Base-by-base conservation (phyloP, 345 rosid species). In the Anastatica hierochuntica region DNA sequence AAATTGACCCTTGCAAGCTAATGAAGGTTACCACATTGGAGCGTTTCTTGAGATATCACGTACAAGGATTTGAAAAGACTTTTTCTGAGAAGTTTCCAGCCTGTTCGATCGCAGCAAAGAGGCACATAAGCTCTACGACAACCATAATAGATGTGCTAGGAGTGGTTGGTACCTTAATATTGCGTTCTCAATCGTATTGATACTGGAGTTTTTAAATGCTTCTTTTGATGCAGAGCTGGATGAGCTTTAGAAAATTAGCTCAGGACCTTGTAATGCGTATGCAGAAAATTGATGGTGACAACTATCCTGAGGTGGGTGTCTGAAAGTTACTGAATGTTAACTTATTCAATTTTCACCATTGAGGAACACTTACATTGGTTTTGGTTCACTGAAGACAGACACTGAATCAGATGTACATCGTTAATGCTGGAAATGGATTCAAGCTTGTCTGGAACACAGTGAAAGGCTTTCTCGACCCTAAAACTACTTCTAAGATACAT, bases 271-370 rank as follows among this genome's bases (percentile, higher is more conserved):
- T 90, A 13, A 82, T 87, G 86, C 90, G 79, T 37, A 81, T 90
- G 71, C 98, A 90, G 76, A 87, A 90, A 72, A 87, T 87, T 54
- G 98, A 90, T 49, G 95, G 96, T 16, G 98, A 90, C 62, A 90
- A 90, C 84, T 90, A 90, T 51, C 98, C 98, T 14, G 98, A 90
- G 98, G 98, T 87, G 65, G 61, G 71, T 59, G 56, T 51, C 4
- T 64, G 50, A 48, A 64, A 56, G 51, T 34, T 64, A 36, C 59
- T 62, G 31, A 62, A 27, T 56, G 16, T 43, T 38, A 56, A 6
- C 14, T 2, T 58, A 8, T 29, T 16, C 3, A 21, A 18, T 34
- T 27, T 24, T 26, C n/a, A 37, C 7, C 47, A 9, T 13, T 46
- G 55, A 53, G 53, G 61, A 52, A 59, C 62, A 67, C 61, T 67